phyloP scores from a whole-genome alignment of 495 filamentous ascomycete genomes.

The Cercophora newfieldiana region DNA sequence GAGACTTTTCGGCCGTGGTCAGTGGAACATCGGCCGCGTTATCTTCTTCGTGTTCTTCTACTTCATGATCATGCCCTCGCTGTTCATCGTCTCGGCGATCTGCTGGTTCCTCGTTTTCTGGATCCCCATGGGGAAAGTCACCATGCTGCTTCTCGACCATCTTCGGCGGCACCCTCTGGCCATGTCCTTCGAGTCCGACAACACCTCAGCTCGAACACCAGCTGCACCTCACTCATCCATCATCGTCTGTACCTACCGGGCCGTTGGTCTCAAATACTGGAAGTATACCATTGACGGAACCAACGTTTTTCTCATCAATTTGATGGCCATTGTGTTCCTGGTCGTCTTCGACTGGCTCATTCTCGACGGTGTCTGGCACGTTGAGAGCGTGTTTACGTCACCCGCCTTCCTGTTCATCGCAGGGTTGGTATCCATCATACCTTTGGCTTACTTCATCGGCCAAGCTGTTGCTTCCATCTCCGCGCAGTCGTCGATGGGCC shows the following conservation, averaged over 20 bases:
- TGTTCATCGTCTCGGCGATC: constrained; percentile 79
- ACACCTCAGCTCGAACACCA: constrained; percentile 66
- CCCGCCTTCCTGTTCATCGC: constrained; percentile 83
- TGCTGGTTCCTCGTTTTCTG: constrained; percentile 98
- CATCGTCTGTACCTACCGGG: constrained; percentile 93
- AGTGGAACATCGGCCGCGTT: constrained; percentile 92
- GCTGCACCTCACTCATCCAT: constrained; percentile 79
- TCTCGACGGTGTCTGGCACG: constrained; percentile 62
- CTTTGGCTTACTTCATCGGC: constrained; percentile 98
- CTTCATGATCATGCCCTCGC: constrained; percentile 83
- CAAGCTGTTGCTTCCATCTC: constrained; percentile 99
- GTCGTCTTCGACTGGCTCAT: constrained; percentile 91
- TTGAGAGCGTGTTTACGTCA: constrained; percentile 70
- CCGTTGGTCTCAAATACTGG: constrained; percentile 93
- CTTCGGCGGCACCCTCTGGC: constrained; percentile 90
- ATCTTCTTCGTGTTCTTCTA: constrained; percentile 98
- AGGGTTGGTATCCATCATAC: constrained; percentile 88
- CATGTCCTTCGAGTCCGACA: constrained; percentile 87
- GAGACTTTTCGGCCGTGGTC: constrained; percentile 87
- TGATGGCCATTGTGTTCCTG: constrained; percentile 86
- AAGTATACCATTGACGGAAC: constrained; percentile 99
- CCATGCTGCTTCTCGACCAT: constrained; percentile 85
- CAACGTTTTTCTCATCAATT: constrained; percentile 98
- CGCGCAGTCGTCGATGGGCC: constrained; percentile 98
- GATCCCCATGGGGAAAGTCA: constrained; percentile 98